Evolutionary conservation across 2,329 filamentous ascomycete species (phyloP), one percentile per base, ranked within the genome.

Genomic region (Waltergamsia citrina): DNA sequence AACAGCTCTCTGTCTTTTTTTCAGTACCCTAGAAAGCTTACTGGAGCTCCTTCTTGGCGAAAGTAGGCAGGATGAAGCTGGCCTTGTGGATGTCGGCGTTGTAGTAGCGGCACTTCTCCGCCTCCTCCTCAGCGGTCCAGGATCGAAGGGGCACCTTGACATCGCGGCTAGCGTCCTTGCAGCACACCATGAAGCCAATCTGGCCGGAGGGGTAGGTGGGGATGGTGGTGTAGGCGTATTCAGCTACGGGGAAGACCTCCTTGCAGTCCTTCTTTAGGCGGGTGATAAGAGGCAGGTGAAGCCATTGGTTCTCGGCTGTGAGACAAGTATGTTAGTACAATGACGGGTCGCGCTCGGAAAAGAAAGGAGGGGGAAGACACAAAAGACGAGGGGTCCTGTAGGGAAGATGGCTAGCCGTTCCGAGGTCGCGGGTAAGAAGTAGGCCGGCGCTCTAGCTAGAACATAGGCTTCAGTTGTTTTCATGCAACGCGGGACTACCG

Each of bases 101-200:
- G 75, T 98, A 98, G 79, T 98, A 98, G 59, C 76, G 77, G 83
- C 86, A 94, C 51, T 90, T 70, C 63, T 85, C 81, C 55, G 85
- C 80, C 75, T 98, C 92, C 65, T 96, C 87, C 65, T 93, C 88
- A 44, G 71, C 57, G 43, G 77, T 71, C 81, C 87, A 94, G 50
- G 65, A 71, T 54, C 92, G 82, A 42, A 95, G 56, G 35, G 92
- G 92, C 63, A 80, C 84, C 62, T 75, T 85, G 57, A 96, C 74
- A 64, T 98, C 75, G 60, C 80, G 77, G 56, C 65, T 78, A 58
- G 78, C 69, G 58, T 96, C 90, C 78, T 98, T 96, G 81, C 74
- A 85, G 80, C 92, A 96, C 57, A 98, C 85, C 88, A 98, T 95
- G 81, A 98, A 98, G 58, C 92, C 92, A 54, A 98, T 98, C 71